These are phyloP conservation scores for Scheffersomyces spartinae DNA, from an alignment of 805 yeast species.

Conservation along the genomic window DNA sequence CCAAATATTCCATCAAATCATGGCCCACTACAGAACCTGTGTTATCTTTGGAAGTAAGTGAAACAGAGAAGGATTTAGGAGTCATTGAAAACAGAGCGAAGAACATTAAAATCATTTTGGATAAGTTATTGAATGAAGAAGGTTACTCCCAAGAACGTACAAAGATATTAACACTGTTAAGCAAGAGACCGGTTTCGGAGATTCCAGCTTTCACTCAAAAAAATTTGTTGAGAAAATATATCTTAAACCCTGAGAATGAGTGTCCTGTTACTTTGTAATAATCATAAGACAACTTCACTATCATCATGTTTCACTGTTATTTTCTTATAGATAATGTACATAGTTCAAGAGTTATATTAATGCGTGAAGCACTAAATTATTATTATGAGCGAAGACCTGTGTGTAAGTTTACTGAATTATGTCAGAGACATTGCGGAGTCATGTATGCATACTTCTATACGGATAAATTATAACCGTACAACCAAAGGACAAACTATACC, in stretches of 20 bases:
- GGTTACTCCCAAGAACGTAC: slow-evolving; percentile 11
- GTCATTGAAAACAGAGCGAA: slow-evolving; percentile 17
- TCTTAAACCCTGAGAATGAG: slow-evolving; percentile 18
- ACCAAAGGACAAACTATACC: too few species aligned
- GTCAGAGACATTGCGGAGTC: too few species aligned
- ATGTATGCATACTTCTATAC: too few species aligned
- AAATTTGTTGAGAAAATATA: slow-evolving; percentile 27
- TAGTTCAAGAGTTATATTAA: too few species aligned
- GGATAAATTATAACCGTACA: too few species aligned
- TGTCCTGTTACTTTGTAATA: too few species aligned
- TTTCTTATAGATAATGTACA: too few species aligned
- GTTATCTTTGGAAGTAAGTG: slow-evolving; percentile 19
- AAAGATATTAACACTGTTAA: slow-evolving; percentile 10
- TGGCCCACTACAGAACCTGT: slow-evolving; percentile 33
- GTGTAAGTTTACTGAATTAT: too few species aligned
- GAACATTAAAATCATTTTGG: slow-evolving; percentile 17
- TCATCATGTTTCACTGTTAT: too few species aligned
- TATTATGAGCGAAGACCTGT: too few species aligned
- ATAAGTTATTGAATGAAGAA: slow-evolving; percentile 19
- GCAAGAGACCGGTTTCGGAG: slow-evolving; percentile 9
- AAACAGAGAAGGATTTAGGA: slow-evolving; percentile 14
- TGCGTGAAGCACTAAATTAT: too few species aligned
- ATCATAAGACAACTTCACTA: too few species aligned
- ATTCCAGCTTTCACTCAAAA: slow-evolving; percentile 14
- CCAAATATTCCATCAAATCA: slow-evolving; percentile 22